Evolutionary conservation across 495 filamentous ascomycete species (phyloP).

Genomic region (Xylaria cubensis): DNA sequence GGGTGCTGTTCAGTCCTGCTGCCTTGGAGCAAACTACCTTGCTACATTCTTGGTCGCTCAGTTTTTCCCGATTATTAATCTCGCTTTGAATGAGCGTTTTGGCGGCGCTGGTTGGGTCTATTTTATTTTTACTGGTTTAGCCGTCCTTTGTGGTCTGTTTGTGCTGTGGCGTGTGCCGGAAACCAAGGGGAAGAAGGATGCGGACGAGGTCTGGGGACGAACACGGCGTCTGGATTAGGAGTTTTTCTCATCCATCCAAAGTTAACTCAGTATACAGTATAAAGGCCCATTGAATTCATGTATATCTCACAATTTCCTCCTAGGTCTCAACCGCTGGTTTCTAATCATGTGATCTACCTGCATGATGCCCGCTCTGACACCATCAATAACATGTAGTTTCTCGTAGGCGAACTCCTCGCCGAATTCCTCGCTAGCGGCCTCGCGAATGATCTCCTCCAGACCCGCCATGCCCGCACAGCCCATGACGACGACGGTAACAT

Average conservation of each 20-base stretch:
- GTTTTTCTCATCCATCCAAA: not conserved
- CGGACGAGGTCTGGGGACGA: constrained; percentile 89
- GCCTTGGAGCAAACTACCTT: constrained; percentile 84
- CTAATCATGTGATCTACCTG: constrained; percentile 65
- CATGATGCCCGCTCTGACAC: constrained; percentile 78
- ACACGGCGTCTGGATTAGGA: constrained; percentile 58
- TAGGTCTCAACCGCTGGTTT: constrained; percentile 45
- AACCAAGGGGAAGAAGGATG: constrained; percentile 79
- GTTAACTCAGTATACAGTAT: not conserved
- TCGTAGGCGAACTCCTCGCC: constrained; percentile 63
- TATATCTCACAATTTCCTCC: constrained; percentile 20
- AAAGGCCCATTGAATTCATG: not conserved
- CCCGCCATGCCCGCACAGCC: constrained; percentile 94
- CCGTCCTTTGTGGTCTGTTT: constrained; percentile 68
- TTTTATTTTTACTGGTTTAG: constrained; percentile 82
- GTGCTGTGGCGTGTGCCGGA: constrained; percentile 78
- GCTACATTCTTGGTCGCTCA: constrained; percentile 92
- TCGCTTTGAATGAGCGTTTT: constrained; percentile 61
- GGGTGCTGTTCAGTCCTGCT: constrained; percentile 85
- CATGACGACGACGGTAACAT: constrained; percentile 72
- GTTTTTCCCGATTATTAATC: constrained; percentile 88
- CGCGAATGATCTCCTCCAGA: constrained; percentile 78
- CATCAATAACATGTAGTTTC: constrained; percentile 78
- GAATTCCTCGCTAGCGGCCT: constrained; percentile 68
- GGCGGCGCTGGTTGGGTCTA: constrained; percentile 82